Evolutionary conservation across 257 asterid species (phyloP).

Genomic region (Solanum chaucha): DNA sequence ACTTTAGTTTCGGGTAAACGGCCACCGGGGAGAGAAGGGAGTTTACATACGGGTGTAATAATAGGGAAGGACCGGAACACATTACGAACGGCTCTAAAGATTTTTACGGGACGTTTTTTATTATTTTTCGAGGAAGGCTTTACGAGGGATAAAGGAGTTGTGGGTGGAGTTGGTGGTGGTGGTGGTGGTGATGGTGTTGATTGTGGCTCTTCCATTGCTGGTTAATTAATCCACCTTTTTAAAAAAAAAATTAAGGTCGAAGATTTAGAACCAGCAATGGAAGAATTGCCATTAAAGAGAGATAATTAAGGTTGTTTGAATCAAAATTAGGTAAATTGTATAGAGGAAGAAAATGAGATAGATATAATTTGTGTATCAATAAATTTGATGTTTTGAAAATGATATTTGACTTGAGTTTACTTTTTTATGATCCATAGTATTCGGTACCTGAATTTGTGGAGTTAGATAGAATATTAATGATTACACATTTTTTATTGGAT

Average conservation of each 20-base stretch:
- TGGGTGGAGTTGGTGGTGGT: conserved; percentile 20
- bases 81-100: conserved; percentile 49
- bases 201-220: conserved; percentile 60
- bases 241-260: not conserved
- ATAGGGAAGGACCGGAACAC: conserved; percentile 81
- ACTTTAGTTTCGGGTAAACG: not conserved
- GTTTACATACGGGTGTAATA: conserved; percentile 44
- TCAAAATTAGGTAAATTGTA: not conserved
- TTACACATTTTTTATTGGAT: not conserved
- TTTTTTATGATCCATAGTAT: not conserved
- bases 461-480: not conserved
- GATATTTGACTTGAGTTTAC: not conserved
- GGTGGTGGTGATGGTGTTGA: not conserved
- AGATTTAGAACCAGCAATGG: conserved; percentile 20
- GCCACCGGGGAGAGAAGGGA: conserved; percentile 63
- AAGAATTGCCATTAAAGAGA: conserved; percentile 14
- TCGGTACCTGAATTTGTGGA: not conserved
- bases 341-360: not conserved
- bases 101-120: conserved; percentile 17
- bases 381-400: not conserved
- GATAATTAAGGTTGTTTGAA: not conserved
- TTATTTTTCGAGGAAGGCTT: conserved; percentile 45
- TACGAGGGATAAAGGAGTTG: conserved; percentile 33
- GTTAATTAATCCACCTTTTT: conserved; percentile 3
- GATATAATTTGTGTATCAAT: not conserved